Evolutionary conservation across 2,329 filamentous ascomycete species (phyloP).

Genomic region (Nannizziopsis arthrosporioides): DNA sequence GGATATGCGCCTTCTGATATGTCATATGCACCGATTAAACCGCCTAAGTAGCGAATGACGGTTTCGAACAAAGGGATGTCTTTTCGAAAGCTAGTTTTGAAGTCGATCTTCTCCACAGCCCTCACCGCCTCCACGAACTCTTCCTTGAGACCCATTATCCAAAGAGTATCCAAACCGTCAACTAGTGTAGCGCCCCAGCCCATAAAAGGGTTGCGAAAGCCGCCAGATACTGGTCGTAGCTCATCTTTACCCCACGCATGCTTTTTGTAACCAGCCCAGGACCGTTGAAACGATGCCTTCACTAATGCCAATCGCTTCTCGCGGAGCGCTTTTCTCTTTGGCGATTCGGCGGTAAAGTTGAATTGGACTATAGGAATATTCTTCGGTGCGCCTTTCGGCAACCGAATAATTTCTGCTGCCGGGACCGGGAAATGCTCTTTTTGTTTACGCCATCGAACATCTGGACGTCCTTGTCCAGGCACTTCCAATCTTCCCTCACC

Average conservation of each 20-base stretch:
- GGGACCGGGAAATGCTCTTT: slow-evolving; percentile 68
- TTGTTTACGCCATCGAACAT: slow-evolving; percentile 61
- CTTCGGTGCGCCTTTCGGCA: slow-evolving; percentile 19
- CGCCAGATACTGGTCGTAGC: slow-evolving; percentile 45
- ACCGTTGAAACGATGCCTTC: slow-evolving; percentile 42
- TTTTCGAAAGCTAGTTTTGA: slow-evolving; percentile 29
- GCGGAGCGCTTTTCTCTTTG: slow-evolving; percentile 26
- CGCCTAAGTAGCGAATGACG: slow-evolving; percentile 44
- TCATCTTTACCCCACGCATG: slow-evolving; percentile 56
- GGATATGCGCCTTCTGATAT: slow-evolving; percentile 46
- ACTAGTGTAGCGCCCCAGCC: slow-evolving; percentile 52
- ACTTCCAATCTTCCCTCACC: slow-evolving; percentile 28
- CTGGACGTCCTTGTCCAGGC: slow-evolving; percentile 19
- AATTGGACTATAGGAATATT: slow-evolving; percentile 22
- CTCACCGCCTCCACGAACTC: slow-evolving; percentile 47
- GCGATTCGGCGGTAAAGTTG: slow-evolving; percentile 20
- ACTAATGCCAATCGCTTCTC: slow-evolving; percentile 37
- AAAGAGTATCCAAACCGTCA: slow-evolving; percentile 50
- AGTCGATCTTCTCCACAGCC: slow-evolving; percentile 45
- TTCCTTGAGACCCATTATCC: slow-evolving; percentile 48
- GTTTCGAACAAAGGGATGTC: slow-evolving; percentile 39
- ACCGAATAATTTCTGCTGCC: slow-evolving; percentile 62
- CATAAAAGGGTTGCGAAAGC: slow-evolving; percentile 48
- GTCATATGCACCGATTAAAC: slow-evolving; percentile 44
- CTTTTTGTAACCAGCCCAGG: slow-evolving; percentile 50